A percentile compares a stretch with the other conserved stretches of the same genome.
phyloP scores from a whole-genome alignment of 805 yeast species.

The Lipomyces yamanashiensis region DNA sequence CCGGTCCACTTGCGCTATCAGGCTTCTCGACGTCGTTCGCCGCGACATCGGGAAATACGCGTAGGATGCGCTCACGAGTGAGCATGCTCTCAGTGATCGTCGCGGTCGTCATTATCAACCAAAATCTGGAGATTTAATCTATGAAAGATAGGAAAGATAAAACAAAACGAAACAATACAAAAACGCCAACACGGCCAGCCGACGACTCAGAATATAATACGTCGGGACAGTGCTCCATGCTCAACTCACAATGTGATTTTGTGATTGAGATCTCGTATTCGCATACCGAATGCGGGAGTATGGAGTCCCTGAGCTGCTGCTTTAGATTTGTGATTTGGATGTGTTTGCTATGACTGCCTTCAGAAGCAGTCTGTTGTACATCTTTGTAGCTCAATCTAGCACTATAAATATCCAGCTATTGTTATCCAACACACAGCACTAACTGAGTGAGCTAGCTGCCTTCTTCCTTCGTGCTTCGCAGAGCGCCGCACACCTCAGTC shows the following conservation, averaged over 20 bases:
- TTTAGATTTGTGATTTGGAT: no score
- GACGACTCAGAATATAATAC: no score
- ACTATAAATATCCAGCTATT: no score
- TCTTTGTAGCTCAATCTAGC: no score
- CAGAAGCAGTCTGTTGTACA: no score
- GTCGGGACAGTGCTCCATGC: background rate
- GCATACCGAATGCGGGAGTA: background rate
- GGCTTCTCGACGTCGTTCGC: conserved; percentile 46
- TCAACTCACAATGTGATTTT: background rate
- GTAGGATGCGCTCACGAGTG: conserved; percentile 55
- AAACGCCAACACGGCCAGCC: background rate
- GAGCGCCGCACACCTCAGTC: conserved; percentile 5
- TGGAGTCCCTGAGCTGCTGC: no score
- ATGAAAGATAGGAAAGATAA: background rate
- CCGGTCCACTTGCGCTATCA: conserved; percentile 40
- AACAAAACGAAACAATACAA: background rate
- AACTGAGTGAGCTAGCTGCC: no score
- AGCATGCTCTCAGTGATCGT: conserved; percentile 43
- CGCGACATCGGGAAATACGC: conserved; percentile 67
- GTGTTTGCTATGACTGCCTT: no score
- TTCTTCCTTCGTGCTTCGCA: no score
- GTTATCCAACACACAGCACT: no score
- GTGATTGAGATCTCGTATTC: background rate
- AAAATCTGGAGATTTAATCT: background rate
- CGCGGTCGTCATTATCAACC: conserved; percentile 10